Base-by-base conservation (phyloP, 2,329 filamentous ascomycete genomes). In the Alternaria sp. region DNA sequence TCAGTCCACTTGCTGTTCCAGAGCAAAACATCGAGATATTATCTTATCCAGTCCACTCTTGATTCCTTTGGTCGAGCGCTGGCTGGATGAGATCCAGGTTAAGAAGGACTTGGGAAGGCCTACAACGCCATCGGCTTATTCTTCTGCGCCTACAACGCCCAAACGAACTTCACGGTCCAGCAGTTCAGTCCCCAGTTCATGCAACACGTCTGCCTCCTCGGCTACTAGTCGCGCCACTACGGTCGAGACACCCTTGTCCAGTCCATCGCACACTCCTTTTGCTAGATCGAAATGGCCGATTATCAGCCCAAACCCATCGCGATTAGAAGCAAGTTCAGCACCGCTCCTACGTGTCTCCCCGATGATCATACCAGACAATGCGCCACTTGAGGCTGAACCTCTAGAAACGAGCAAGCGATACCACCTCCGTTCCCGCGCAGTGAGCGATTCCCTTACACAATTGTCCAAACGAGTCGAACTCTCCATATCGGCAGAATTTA, bases 61-160 rank as follows among this genome's bases (percentile, higher is more conserved):
- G 16, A 3, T 38, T 3, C 36, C 16, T 9, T 18, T 38, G n/a
- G 16, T 38, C 8, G 7, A 18, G 16, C 36, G 36, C 36, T 38
- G 36, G 36, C 7, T n/a, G 4, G 7, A n/a, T 5, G 36, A 38
- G 36, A 38, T 38, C n/a, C 16, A 25, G 25, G 25, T 25, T 7
- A 25, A 25, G 0, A 25, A 25, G 25, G 25, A 25, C 6, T 25
- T 7, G 25, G 25, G 0, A 25, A 25, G 2, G 34, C 2, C 6
- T n/a, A 4, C 7, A 18, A 10, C 3, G 2, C 16, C 1, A 0
- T 38, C 36, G 16, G n/a, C n/a, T n/a, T 4, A 5, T 1, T 18
- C 6, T 7, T 38, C 16, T n/a, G 3, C 16, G 6, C 16, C 16
- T n/a, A 38, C 16, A n/a, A 38, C 36, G 16, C 36, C 36, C 16